Conservation (phyloP, 2,329 filamentous ascomycete species). For the Talaromyces marneffei region DNA sequence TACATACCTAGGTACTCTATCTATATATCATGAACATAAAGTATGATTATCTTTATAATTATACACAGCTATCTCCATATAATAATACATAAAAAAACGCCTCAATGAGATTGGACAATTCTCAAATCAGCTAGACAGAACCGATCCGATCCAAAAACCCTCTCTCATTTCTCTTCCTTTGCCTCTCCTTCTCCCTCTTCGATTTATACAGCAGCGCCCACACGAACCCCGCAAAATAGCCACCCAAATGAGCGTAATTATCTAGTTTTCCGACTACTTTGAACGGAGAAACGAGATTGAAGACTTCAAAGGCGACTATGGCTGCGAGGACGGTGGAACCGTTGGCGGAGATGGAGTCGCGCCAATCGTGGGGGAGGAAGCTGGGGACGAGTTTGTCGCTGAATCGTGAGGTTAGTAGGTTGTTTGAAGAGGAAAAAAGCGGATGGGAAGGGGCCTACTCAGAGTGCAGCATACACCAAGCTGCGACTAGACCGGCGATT, state of each 20-base stretch:
- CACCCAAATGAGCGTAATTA: constrained; percentile 39
- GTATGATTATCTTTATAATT: background rate
- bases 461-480: constrained; percentile 44
- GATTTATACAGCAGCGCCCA: constrained; percentile 22
- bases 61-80: background rate
- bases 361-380: constrained; percentile 36
- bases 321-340: constrained; percentile 34
- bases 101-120: background rate
- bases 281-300: constrained; percentile 27
- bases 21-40: background rate
- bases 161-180: constrained; percentile 15
- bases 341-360: constrained; percentile 38
- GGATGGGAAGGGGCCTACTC: constrained; percentile 29
- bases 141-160: constrained; percentile 13
- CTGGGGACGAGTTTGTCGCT: constrained; percentile 32
- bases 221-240: constrained; percentile 33
- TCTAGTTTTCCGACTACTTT: constrained; percentile 31
- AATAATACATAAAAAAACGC: background rate
- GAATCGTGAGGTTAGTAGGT: background rate
- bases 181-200: constrained; percentile 16
- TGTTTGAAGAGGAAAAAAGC: background rate
- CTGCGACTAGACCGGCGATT: constrained; percentile 45
- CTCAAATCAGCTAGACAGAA: background rate
- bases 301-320: constrained; percentile 33
- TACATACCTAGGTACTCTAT: too few relatives aligned